Conservation (phyloP, 345 rosid genomes). For the Raphanus sativus region DNA sequence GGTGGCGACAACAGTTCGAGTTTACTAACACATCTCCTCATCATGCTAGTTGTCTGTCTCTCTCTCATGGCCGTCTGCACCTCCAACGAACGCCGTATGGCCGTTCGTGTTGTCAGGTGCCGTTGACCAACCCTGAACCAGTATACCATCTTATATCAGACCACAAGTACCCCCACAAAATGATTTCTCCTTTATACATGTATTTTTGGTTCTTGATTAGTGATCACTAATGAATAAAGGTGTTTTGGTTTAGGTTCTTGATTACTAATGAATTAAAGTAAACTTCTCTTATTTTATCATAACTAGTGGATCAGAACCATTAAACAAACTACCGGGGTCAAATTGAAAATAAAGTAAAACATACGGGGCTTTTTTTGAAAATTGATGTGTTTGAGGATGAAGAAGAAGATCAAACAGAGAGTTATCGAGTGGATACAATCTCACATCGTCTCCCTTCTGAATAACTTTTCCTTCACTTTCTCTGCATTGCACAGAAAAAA, state of each 20-base stretch:
- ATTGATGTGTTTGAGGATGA: slow-evolving; percentile 4
- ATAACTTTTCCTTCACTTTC: slow-evolving; percentile 23
- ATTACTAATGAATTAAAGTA: background rate
- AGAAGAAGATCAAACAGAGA: slow-evolving; percentile 22
- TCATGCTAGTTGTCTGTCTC: slow-evolving; percentile 43
- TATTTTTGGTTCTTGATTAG: slow-evolving; percentile 20
- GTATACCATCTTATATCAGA: background rate
- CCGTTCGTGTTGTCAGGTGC: slow-evolving; percentile 35
- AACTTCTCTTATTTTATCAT: background rate
- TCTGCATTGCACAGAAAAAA: background rate
- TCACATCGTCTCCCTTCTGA: slow-evolving; percentile 6
- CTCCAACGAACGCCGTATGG: slow-evolving; percentile 36
- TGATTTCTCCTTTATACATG: slow-evolving; percentile 7
- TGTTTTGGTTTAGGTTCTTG: background rate
- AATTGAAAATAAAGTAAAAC: background rate
- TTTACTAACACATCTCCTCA: slow-evolving; percentile 31
- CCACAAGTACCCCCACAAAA: slow-evolving; percentile 5
- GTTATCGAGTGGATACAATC: slow-evolving; percentile 9
- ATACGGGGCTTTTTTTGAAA: background rate
- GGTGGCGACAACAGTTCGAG: slow-evolving; percentile 28
- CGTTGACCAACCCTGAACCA: slow-evolving; percentile 19
- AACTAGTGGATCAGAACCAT: slow-evolving; percentile 3
- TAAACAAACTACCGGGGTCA: background rate
- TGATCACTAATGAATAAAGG: background rate
- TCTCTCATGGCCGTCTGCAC: slow-evolving; percentile 41